Evolutionary conservation across 2,329 filamentous ascomycete species (phyloP).

Genomic region (Chaetothyriales sp.): DNA sequence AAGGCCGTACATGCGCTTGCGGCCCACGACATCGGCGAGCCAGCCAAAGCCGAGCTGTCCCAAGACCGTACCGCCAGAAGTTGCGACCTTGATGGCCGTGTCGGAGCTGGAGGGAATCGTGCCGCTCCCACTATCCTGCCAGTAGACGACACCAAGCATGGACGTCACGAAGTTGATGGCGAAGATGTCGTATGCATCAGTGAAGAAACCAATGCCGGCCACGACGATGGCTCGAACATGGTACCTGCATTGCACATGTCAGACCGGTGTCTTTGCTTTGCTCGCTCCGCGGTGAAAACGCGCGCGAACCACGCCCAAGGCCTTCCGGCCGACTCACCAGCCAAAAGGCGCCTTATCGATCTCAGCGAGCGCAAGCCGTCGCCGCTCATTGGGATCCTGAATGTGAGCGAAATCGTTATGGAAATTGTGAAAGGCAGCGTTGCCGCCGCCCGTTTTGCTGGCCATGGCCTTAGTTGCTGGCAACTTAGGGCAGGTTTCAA

Average conservation of each 20-base stretch:
- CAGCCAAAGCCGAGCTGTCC: conserved; percentile 70
- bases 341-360: conserved; percentile 22
- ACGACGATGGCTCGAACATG: conserved; percentile 65
- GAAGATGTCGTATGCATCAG: conserved; percentile 75
- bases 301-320: neutral
- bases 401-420: conserved; percentile 57
- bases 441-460: conserved; percentile 14
- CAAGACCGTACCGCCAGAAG: conserved; percentile 68
- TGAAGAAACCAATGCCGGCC: conserved; percentile 79
- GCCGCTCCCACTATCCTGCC: conserved; percentile 39
- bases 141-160: conserved; percentile 72
- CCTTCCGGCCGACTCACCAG: conserved; percentile 2
- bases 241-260: conserved; percentile 45
- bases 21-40: conserved; percentile 63
- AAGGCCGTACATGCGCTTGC: conserved; percentile 73
- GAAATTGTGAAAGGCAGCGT: conserved; percentile 59
- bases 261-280: neutral
- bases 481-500: neutral
- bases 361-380: conserved; percentile 65
- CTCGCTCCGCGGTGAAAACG: too few relatives aligned
- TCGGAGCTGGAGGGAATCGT: conserved; percentile 54
- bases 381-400: conserved; percentile 59
- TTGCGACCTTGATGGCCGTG: conserved; percentile 74
- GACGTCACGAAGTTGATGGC: conserved; percentile 58
- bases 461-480: conserved; percentile 4